Conservation (phyloP, 148 eudicot species). For the Arbutus unedo region DNA sequence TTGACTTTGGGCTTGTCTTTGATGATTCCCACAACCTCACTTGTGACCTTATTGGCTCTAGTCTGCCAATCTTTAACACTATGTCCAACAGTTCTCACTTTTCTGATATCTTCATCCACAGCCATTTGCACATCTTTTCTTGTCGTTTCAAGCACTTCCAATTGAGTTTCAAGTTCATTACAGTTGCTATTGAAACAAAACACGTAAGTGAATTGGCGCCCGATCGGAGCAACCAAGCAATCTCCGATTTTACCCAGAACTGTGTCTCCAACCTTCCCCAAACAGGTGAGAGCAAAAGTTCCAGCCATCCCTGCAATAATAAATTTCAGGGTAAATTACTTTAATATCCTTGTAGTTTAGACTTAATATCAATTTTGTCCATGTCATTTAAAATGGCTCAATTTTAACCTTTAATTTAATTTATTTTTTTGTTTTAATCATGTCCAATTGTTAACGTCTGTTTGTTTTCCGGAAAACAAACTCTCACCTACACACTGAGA, state of each 20-base stretch:
- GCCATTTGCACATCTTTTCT: neutral
- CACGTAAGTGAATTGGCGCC: slow-evolving; percentile 12
- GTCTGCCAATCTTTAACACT: slow-evolving; percentile 21
- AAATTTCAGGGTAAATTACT: too few relatives aligned
- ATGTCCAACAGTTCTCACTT: slow-evolving; percentile 14
- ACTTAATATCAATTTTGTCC: too few relatives aligned
- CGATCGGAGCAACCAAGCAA: neutral
- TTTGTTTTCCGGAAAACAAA: too few relatives aligned
- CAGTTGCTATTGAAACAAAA: slow-evolving; percentile 17
- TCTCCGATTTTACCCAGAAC: neutral
- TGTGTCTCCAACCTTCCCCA: neutral
- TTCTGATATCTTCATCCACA: slow-evolving; percentile 20
- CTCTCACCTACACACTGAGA: too few relatives aligned
- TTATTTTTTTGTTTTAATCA: too few relatives aligned
- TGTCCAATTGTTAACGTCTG: too few relatives aligned
- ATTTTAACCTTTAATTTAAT: too few relatives aligned
- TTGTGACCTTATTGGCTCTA: neutral
- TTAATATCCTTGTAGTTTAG: too few relatives aligned
- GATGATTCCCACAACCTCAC: neutral
- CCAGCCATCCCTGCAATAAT: neutral
- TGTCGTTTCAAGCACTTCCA: slow-evolving; percentile 9
- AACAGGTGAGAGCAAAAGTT: neutral
- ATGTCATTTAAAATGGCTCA: too few relatives aligned
- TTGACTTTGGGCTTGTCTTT: neutral
- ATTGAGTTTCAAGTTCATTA: slow-evolving; percentile 9